These are phyloP conservation scores for Cyclotella cryptica DNA, from an alignment of 108 stramenopile species.

Conservation along the genomic window DNA sequence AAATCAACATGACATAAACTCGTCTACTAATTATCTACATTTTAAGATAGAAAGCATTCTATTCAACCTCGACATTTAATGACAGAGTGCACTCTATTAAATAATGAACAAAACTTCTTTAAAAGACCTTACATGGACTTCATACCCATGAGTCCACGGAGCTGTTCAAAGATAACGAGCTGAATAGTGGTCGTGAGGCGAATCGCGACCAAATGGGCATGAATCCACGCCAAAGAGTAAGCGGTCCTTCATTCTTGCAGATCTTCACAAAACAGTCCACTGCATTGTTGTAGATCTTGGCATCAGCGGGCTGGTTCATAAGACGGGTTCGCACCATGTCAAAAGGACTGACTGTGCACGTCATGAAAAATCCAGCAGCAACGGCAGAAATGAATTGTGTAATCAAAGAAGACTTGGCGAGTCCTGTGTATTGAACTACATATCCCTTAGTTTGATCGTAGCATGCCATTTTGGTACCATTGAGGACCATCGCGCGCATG, in stretches of 20 bases:
- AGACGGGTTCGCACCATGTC: conserved; percentile 91
- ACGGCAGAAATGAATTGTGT: conserved; percentile 82
- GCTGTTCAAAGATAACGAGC: conserved; percentile 90
- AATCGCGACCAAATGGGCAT: conserved; percentile 95
- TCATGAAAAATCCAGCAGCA: conserved; percentile 95
- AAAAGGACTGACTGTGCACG: conserved; percentile 90
- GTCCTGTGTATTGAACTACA: conserved; percentile 72
- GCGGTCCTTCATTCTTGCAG: conserved; percentile 81
- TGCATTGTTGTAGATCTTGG: conserved; percentile 87
- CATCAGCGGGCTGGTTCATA: conserved; percentile 94
- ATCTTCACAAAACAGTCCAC: conserved; percentile 90
- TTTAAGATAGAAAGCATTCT: too few relatives aligned
- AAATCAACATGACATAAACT: too few relatives aligned
- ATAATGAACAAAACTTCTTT: background rate
- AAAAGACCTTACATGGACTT: conserved; percentile 63
- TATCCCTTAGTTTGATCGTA: conserved; percentile 90
- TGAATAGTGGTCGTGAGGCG: conserved; percentile 93
- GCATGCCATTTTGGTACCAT: conserved; percentile 94
- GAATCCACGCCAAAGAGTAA: conserved; percentile 91
- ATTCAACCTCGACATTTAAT: too few relatives aligned
- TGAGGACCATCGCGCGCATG: conserved; percentile 91
- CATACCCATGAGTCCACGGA: conserved; percentile 83
- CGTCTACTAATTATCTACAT: too few relatives aligned
- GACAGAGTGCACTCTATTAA: background rate
- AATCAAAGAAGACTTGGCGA: conserved; percentile 57